phyloP scores from a whole-genome alignment of 768 basidiomycete species.

The Trametes cubensis region DNA sequence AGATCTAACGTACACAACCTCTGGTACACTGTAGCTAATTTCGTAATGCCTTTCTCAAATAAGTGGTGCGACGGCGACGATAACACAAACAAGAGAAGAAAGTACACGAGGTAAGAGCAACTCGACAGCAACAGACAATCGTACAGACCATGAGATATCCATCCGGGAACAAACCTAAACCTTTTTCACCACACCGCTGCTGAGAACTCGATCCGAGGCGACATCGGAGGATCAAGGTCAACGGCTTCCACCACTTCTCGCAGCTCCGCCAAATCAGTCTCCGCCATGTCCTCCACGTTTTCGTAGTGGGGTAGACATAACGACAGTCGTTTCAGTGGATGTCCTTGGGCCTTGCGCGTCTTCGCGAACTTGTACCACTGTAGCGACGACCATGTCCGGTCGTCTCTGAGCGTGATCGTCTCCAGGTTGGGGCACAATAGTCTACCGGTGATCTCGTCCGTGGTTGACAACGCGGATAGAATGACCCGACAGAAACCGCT shows the following conservation, averaged over 20 bases:
- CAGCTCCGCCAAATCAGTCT: constrained; percentile 32
- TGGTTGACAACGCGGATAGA: constrained; percentile 28
- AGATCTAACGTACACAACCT: constrained; percentile 11
- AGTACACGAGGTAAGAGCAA: background rate
- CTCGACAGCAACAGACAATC: constrained; percentile 1
- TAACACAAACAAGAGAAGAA: background rate
- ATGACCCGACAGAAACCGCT: constrained; percentile 32
- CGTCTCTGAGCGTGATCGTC: constrained; percentile 28
- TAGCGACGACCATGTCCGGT: constrained; percentile 35
- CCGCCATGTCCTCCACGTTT: constrained; percentile 32
- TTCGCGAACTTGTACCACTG: constrained; percentile 32
- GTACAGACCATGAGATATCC: background rate
- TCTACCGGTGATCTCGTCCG: constrained; percentile 27
- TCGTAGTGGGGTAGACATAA: constrained; percentile 32
- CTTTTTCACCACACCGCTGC: constrained; percentile 18
- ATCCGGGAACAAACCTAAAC: background rate
- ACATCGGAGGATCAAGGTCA: constrained; percentile 32
- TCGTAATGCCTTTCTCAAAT: constrained; percentile 6
- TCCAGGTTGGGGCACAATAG: constrained; percentile 31
- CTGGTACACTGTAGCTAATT: constrained; percentile 7
- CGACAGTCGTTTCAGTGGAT: constrained; percentile 30
- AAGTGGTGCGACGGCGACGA: background rate
- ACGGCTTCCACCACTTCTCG: constrained; percentile 31
- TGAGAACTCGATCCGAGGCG: constrained; percentile 21
- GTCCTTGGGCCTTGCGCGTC: constrained; percentile 26